Percentiles rank a stretch among this genome's conserved stretches.
phyloP scores from a whole-genome alignment of 2,329 filamentous ascomycete genomes.

The Cryphonectria radicalis region DNA sequence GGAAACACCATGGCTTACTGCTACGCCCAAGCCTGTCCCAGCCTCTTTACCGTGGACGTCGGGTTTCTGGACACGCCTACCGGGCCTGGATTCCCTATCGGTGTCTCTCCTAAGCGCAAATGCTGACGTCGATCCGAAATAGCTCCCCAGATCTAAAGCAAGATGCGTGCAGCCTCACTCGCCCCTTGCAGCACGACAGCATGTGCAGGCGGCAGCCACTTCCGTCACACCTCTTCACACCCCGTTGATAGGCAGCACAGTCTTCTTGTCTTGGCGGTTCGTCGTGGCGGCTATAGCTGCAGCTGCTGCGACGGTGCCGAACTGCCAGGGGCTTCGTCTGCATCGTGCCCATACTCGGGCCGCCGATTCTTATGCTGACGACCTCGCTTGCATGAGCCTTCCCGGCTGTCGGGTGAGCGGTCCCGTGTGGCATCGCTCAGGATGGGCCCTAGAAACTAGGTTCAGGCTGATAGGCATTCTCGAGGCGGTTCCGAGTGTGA shows the following conservation, averaged over 20 bases:
- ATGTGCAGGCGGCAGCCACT: slow-evolving; percentile 1
- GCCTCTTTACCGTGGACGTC: neutral
- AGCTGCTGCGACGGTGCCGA: neutral
- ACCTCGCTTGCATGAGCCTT: neutral
- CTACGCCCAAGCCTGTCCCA: neutral
- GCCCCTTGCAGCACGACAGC: slow-evolving; percentile 2
- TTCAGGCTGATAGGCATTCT: neutral
- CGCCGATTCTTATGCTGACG: neutral
- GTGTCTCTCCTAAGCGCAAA: neutral
- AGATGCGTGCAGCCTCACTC: slow-evolving; percentile 2
- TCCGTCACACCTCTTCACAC: neutral
- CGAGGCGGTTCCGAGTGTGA: neutral
- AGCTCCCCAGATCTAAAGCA: slow-evolving; percentile 5
- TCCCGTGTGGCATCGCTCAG: neutral
- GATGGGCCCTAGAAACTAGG: neutral
- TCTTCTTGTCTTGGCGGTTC: neutral
- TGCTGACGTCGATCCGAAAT: neutral
- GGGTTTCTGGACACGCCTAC: neutral
- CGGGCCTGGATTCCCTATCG: neutral
- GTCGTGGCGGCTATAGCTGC: neutral
- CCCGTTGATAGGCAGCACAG: neutral
- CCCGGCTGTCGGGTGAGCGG: neutral
- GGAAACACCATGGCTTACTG: neutral
- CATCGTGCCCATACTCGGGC: neutral
- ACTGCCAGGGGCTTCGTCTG: neutral